Evolutionary conservation across 208 protist species (phyloP).

Genomic region (Plasmodiophora brassicae): DNA sequence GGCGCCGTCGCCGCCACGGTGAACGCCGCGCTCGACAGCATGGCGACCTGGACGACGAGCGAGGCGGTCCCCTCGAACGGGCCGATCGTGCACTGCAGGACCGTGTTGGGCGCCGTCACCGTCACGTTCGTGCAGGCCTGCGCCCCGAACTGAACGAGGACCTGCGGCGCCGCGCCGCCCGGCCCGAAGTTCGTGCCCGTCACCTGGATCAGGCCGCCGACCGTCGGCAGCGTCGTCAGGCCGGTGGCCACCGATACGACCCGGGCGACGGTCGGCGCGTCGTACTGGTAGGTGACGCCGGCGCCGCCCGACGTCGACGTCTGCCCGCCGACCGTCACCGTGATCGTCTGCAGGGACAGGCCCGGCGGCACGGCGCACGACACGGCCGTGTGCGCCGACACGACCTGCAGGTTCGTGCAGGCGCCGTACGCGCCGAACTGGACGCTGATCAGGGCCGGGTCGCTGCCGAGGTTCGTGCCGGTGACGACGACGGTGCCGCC

Average conservation of each 20-base stretch:
- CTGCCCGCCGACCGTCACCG: background rate
- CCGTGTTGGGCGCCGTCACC: background rate
- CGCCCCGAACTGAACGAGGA: background rate
- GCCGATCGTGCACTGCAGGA: background rate
- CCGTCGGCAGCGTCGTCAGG: background rate
- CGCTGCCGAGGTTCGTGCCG: background rate
- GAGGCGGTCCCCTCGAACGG: background rate
- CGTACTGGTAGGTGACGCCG: background rate
- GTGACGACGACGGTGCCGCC: slow-evolving; percentile 3
- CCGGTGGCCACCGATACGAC: background rate
- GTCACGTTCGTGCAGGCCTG: background rate
- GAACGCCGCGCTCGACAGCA: background rate
- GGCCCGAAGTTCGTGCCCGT: background rate
- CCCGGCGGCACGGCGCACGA: background rate
- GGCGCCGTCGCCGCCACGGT: background rate
- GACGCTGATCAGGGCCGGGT: background rate
- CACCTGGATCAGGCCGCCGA: background rate
- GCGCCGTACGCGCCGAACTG: background rate
- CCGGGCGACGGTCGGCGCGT: background rate
- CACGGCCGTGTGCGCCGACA: background rate
- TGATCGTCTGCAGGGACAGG: background rate
- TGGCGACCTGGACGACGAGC: background rate
- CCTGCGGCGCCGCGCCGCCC: background rate
- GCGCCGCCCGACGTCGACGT: background rate
- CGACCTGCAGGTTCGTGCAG: background rate